phyloP scores from a whole-genome alignment of 2,329 filamentous ascomycete species.

The Fusarium sp. region DNA sequence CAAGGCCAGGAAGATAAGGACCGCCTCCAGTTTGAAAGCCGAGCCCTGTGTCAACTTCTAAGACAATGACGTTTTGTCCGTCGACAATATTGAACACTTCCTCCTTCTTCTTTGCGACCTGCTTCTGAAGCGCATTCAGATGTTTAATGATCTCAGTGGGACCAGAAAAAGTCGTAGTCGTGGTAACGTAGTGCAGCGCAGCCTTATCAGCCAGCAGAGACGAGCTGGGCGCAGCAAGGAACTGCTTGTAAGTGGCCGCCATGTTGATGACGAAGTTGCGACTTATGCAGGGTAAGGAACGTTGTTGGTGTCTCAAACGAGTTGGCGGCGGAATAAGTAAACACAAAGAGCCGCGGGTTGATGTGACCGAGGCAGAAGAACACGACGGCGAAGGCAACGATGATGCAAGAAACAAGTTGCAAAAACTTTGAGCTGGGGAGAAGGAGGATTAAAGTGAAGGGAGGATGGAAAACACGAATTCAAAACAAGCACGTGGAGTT shows the following conservation, averaged over 20 bases:
- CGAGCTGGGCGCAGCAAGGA: constrained; percentile 72
- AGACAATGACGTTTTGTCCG: constrained; percentile 74
- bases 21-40: constrained; percentile 86
- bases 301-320: constrained; percentile 4
- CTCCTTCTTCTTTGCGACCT: constrained; percentile 85
- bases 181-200: constrained; percentile 88
- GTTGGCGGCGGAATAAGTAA: not conserved
- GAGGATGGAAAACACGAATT: constrained; percentile 31
- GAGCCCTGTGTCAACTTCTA: constrained; percentile 84
- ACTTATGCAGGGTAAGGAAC: constrained; percentile 21
- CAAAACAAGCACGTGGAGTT: constrained; percentile 44
- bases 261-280: constrained; percentile 44
- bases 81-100: constrained; percentile 79
- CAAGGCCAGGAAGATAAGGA: constrained; percentile 85
- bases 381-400: not conserved
- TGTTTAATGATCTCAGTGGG: constrained; percentile 84
- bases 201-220: constrained; percentile 71
- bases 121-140: constrained; percentile 73
- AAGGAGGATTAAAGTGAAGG: constrained; percentile 21
- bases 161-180: constrained; percentile 77
- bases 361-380: constrained; percentile 14
- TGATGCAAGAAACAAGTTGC: constrained; percentile 7
- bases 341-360: constrained; percentile 14
- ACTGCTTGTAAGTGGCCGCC: constrained; percentile 72
- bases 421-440: constrained; percentile 1